Conservation (phyloP, 2,329 filamentous ascomycete species). For the Fusarium chuoi region DNA sequence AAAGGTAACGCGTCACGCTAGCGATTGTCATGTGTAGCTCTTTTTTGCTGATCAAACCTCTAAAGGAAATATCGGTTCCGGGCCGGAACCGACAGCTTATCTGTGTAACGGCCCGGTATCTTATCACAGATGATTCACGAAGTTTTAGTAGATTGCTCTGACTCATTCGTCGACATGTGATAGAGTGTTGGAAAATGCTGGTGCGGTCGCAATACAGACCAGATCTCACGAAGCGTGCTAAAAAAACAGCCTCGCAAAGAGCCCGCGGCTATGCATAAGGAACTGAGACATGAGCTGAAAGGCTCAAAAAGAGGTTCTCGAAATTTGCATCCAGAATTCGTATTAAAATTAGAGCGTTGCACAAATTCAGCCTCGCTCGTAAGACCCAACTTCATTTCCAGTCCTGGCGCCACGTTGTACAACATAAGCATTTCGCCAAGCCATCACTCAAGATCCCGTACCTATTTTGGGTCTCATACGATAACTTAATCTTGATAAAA, state of each 20-base stretch:
- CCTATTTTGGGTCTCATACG: not conserved
- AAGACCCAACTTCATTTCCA: not conserved
- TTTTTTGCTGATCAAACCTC: not conserved
- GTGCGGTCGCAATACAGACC: not conserved
- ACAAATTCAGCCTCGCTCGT: not conserved
- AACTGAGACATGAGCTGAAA: not conserved
- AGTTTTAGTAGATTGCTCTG: no score
- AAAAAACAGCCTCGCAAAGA: not conserved
- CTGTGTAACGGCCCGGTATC: not conserved
- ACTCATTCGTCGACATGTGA: not conserved
- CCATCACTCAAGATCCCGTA: not conserved
- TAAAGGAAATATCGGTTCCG: not conserved
- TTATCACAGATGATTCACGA: not conserved
- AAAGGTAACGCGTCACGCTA: not conserved
- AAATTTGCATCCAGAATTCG: not conserved
- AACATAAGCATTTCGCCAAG: not conserved
- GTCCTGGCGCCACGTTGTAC: not conserved
- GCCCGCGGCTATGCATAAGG: not conserved
- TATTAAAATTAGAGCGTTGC: not conserved
- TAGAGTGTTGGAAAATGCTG: not conserved
- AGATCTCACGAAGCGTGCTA: no score
- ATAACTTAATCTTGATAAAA: not conserved
- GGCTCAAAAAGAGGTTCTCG: not conserved
- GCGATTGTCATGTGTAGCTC: not conserved
- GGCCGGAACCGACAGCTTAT: not conserved